A percentile compares a stretch with the other conserved stretches of the same genome.
Evolutionary conservation across 2,329 filamentous ascomycete genomes (phyloP).

Genomic region (Stemphylium lycopersici): DNA sequence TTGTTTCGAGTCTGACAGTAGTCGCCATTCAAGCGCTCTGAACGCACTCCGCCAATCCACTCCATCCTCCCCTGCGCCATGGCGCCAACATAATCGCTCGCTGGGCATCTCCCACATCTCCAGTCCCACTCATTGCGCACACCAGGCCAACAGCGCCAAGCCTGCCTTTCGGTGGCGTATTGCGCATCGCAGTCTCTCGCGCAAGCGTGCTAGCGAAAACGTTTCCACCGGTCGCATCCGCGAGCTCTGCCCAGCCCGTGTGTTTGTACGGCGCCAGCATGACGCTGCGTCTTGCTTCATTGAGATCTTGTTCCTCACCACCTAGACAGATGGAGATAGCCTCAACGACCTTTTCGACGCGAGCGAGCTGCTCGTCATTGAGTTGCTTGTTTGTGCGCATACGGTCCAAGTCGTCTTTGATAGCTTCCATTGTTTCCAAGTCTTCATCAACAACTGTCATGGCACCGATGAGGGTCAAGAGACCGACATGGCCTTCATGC

Average conservation of each 20-base stretch:
- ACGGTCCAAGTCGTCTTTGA: slow-evolving; percentile 75
- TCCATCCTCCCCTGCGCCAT: slow-evolving; percentile 74
- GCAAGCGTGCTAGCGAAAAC: slow-evolving; percentile 75
- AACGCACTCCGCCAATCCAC: slow-evolving; percentile 33
- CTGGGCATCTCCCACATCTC: slow-evolving; percentile 74
- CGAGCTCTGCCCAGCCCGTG: slow-evolving; percentile 80
- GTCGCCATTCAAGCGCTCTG: not conserved
- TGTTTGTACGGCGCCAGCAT: slow-evolving; percentile 82
- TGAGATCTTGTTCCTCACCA: slow-evolving; percentile 57
- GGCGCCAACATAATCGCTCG: slow-evolving; percentile 79
- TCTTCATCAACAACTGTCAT: slow-evolving; percentile 84
- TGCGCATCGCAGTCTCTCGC: slow-evolving; percentile 75
- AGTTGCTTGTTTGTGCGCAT: slow-evolving; percentile 73
- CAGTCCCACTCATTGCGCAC: slow-evolving; percentile 74
- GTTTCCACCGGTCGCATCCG: slow-evolving; percentile 56
- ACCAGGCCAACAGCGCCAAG: slow-evolving; percentile 74
- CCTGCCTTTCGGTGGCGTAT: slow-evolving; percentile 73
- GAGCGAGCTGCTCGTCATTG: slow-evolving; percentile 66
- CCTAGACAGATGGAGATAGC: slow-evolving; percentile 68
- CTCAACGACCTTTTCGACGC: slow-evolving; percentile 76
- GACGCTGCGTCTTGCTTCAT: slow-evolving; percentile 75
- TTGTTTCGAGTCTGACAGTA: too few species aligned
- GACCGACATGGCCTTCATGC: slow-evolving; percentile 76
- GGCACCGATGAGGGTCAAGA: slow-evolving; percentile 80
- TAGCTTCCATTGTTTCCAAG: slow-evolving; percentile 77